Base-by-base conservation (phyloP, 176 grass and related monocot species). In the Oropetium thomaeum region DNA sequence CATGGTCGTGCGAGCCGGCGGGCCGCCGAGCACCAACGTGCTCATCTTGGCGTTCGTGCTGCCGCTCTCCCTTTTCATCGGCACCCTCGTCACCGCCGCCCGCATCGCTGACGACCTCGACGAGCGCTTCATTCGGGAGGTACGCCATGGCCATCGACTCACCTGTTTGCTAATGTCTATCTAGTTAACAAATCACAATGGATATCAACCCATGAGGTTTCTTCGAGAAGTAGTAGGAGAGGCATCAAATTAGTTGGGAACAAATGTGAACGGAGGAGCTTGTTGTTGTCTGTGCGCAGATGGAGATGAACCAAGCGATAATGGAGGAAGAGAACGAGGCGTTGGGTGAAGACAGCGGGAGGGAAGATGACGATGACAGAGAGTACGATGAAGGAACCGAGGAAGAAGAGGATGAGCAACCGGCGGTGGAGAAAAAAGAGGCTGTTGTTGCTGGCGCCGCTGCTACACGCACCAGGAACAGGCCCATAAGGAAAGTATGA, bases 31-130 rank as follows among this genome's bases (percentile, higher is more conserved):
- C 69, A 90, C 92, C 34, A 86, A 76, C 69, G 80, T 11, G 71
- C 85, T 90, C 59, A 85, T 99, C 79, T 79, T 99, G 35, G 96
- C 91, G 9, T 95, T 99, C 73, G 54, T 95, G 33, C 89, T 99
- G 71, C 91, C 96, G 13, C 26, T 92, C 23, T 99, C 91, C 49
- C 96, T 99, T 61, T 58, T 99, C 67, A 25, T 86, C 37, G 96
- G 89, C 67, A 99, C 96, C 57, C 67, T 95, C 52, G 5, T 95
- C 58, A 71, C 84, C 20, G 82, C 91, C 53, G 69, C 69, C 42
- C 86, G 87, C 60, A 74, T 99, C 29, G 81, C 81, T 31, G 84
- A 99, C 62, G 58, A 84, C 57, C 89, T 99, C 32, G 91, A 99
- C 83, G 84, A 99, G 64, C 83, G 88, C 4, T 99, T 88, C 76